Evolutionary conservation across 495 filamentous ascomycete species (phyloP), one percentile per base, ranked within the genome.

Genomic region (Glutinoglossum americanum): DNA sequence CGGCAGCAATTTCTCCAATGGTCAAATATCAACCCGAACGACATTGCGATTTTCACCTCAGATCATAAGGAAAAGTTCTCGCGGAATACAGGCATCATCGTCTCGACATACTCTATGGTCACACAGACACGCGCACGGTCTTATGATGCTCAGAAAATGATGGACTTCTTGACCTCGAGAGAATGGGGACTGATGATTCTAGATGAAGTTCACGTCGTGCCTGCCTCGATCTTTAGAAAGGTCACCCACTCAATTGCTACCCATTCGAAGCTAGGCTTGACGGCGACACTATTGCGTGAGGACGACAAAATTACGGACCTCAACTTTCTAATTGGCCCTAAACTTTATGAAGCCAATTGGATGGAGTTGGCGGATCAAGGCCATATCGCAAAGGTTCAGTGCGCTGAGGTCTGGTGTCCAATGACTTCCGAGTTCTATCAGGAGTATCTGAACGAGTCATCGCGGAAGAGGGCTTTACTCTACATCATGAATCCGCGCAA

Each of bases 131-230:
- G 85, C 35, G 81, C 83, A 56, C 76, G 92, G 25, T 90, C 93
- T 17, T 80, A 97, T 64, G 92, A 99, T 65, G 82, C 88, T 37
- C 79, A 90, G 66, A 94, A 94, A 72, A 93, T 97, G 82, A 96
- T 97, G 92, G 84, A 95, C 57, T 97, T 94, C 69, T 76, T 99
- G 60, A 79, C 76, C 32, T 74, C 74, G n/a, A 81, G 90, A 57
- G 92, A 99, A 76, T 97, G 92, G 93, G 92, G 92, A 64, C 74
- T 99, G 48, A 88, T 99, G 83, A 86, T 99, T 60, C 77, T 97
- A 6, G 92, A 99, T 67, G 92, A 99, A 68, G 92, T 99, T 37
- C 92, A 99, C 75, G 93, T 99, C 63, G 92, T 95, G 26, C 92
- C 92, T 1, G 93, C 92, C 1, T 82, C 85, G 48, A 93, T 99